Base-by-base conservation (phyloP, 2,329 filamentous ascomycete genomes). In the Macrophomina pseudophaseolina region DNA sequence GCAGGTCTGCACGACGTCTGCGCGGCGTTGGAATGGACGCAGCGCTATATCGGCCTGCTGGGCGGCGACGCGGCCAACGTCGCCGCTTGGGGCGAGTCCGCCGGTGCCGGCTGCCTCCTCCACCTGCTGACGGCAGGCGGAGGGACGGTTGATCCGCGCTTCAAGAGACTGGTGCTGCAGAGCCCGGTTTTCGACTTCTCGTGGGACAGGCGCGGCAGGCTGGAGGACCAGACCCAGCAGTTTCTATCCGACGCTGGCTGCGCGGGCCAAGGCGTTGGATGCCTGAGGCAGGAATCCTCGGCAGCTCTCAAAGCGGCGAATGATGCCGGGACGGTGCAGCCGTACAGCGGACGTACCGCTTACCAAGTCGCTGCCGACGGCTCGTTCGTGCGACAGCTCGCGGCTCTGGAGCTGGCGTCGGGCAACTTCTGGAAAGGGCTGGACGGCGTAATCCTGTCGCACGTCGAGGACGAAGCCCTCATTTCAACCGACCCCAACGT, bases 51-150 rank as follows among this genome's bases (percentile, higher is more conserved):
- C 44, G 66, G 71, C 12, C 73, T 80, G 1, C 74, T 86, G 4
- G 81, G 82, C 7, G 84, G 84, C 23, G 81, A 85, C 67, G 76
- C 78, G 8, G 74, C 72, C 3, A 70, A 75, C 4, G 82, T 86
- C 5, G 84, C 80, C 0, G 82, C 82, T 3, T 82, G 81, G 77
- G 84, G 84, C 28, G 59, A 85, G 69, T 84, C 81, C 7, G 84
- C 84, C 0, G 84, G 84, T 1, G 84, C 81, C 1, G 80, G 81
- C 1, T 84, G 82, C 5, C 80, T 86, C 58, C 70, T 85, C 62
- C 82, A 85, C 66, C 84, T 85, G 64, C 72, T 85, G 11, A 79
- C 81, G 18, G 78, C 79, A 0, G 72, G 81, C 23, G 79, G 80
- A 1, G 83, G 83, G 1, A 74, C 72, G 4, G 71, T 77, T n/a